Conservation (phyloP, 306 rosid species). For the Vigna nakashimae region DNA sequence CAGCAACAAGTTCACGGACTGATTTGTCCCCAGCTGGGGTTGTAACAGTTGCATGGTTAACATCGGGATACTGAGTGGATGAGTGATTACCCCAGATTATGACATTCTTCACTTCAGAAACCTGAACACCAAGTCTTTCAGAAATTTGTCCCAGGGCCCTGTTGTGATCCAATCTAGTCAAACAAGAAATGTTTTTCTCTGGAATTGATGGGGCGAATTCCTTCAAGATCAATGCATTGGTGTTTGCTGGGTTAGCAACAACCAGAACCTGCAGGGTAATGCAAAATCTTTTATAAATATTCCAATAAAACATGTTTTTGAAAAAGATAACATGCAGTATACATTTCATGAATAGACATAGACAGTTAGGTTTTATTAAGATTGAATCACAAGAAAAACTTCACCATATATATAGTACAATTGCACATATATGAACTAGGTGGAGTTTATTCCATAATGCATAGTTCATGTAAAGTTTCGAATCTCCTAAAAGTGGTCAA, state of each 20-base stretch:
- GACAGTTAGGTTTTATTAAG: neutral
- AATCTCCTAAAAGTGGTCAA: neutral
- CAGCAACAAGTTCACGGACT: slow-evolving; percentile 80
- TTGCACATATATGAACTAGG: neutral
- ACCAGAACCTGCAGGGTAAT: slow-evolving; percentile 81
- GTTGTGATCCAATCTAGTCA: slow-evolving; percentile 97
- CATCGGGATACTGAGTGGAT: slow-evolving; percentile 97
- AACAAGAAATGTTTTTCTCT: slow-evolving; percentile 82
- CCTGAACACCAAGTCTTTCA: slow-evolving; percentile 81
- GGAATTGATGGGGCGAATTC: slow-evolving; percentile 97
- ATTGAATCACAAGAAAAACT: neutral
- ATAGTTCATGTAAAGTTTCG: neutral
- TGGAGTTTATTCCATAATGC: neutral
- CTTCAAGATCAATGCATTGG: slow-evolving; percentile 97
- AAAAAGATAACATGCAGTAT: neutral
- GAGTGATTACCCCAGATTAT: slow-evolving; percentile 99
- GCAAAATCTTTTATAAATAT: slow-evolving; percentile 4
- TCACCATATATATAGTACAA: neutral
- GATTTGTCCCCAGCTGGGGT: slow-evolving; percentile 79
- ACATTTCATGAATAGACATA: slow-evolving; percentile 3
- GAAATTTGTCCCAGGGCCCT: slow-evolving; percentile 98
- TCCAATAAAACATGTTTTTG: neutral
- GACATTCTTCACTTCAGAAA: slow-evolving; percentile 88
- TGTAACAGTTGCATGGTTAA: slow-evolving; percentile 87
- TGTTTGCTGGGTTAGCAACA: slow-evolving; percentile 99